These are phyloP conservation scores for Persicaria maculosa DNA, from an alignment of 148 eudicot species.

Conservation along the genomic window DNA sequence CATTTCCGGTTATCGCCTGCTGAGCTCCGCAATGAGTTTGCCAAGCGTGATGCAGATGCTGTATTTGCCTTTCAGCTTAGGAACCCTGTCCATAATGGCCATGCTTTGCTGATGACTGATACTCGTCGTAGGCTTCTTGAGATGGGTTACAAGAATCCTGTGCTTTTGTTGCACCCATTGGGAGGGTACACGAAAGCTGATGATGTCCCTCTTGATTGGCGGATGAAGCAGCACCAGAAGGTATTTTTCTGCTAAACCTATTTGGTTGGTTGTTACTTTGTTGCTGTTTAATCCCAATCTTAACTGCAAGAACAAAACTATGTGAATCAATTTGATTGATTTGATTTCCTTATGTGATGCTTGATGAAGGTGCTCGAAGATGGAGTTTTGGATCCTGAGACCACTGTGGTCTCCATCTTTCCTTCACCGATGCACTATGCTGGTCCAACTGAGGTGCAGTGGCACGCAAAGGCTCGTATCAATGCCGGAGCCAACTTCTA, in stretches of 20 bases:
- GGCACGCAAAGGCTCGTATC: conserved; percentile 97
- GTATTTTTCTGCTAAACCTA: conserved; percentile 56
- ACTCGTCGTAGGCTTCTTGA: conserved; percentile 79
- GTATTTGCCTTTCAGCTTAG: conserved; percentile 96
- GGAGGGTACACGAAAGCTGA: conserved; percentile 93
- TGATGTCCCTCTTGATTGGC: conserved; percentile 88
- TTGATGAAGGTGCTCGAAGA: conserved; percentile 73
- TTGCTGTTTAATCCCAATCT: neutral
- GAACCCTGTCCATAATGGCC: conserved; percentile 94
- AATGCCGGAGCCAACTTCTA: conserved; percentile 95
- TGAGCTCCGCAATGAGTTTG: conserved; percentile 62
- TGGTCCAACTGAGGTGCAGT: conserved; percentile 95
- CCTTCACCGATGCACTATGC: conserved; percentile 99
- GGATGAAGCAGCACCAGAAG: conserved; percentile 96
- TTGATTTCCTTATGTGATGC: neutral
- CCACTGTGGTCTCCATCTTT: conserved; percentile 87
- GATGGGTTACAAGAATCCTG: conserved; percentile 86
- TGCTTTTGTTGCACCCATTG: conserved; percentile 77
- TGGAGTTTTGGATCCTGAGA: conserved; percentile 86
- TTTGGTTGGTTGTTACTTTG: neutral
- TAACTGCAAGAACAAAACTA: neutral
- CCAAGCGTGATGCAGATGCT: conserved; percentile 72
- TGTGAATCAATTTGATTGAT: neutral
- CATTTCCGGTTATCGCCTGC: conserved; percentile 68
- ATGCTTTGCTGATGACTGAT: conserved; percentile 87